Evolutionary conservation across 768 basidiomycete species (phyloP).

Genomic region (Russula compacta): DNA sequence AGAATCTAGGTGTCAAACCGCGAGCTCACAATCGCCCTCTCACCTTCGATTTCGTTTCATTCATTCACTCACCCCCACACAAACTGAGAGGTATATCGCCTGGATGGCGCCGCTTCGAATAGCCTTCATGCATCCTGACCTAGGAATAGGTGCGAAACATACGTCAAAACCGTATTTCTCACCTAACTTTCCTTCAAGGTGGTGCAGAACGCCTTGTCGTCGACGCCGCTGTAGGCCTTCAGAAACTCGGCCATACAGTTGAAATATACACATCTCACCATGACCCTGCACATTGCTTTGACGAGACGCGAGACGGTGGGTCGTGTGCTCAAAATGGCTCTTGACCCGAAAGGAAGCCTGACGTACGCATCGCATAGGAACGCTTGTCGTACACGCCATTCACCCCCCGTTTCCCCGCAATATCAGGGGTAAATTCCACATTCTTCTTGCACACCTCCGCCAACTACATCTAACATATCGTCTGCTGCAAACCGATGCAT

Average conservation of each 20-base stretch:
- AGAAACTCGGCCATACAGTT: conserved; percentile 74
- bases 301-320: conserved; percentile 86
- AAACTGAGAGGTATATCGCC: background rate
- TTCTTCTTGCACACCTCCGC: conserved; percentile 79
- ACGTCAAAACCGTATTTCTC: background rate
- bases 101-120: conserved; percentile 33
- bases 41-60: background rate
- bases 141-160: conserved; percentile 69
- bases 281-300: conserved; percentile 80
- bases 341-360: background rate
- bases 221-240: conserved; percentile 86
- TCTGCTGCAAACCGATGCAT: conserved; percentile 43
- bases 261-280: conserved; percentile 92
- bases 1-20: background rate
- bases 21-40: background rate
- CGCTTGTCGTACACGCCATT: conserved; percentile 65
- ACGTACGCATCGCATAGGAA: conserved; percentile 41
- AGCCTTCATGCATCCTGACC: conserved; percentile 89
- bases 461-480: conserved; percentile 74
- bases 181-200: conserved; percentile 38
- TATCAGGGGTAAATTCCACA: conserved; percentile 72
- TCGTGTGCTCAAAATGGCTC: background rate
- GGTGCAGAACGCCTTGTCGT: conserved; percentile 94
- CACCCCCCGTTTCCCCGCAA: conserved; percentile 73
- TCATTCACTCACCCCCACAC: background rate